Conservation (phyloP, 2,329 filamentous ascomycete genomes). For the Sporothrix pseudoabietina region DNA sequence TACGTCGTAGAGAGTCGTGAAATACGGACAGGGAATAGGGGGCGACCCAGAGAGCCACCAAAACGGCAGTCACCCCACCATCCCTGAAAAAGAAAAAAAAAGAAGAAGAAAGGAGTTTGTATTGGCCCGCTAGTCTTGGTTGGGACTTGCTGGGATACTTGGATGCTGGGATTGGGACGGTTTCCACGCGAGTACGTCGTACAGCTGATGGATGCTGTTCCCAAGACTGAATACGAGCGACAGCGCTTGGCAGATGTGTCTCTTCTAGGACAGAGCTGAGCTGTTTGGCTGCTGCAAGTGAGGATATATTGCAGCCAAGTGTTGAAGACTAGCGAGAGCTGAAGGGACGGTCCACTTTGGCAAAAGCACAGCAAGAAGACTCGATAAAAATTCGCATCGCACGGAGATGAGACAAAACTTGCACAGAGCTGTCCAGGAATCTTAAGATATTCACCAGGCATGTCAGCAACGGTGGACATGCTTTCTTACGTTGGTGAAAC, state of each 20-base stretch:
- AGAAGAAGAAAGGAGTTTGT: background rate
- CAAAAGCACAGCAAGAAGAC: too few relatives aligned
- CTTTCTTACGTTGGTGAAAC: too few relatives aligned
- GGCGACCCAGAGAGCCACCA: background rate
- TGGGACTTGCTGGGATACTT: conserved; percentile 4
- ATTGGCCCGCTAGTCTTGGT: conserved; percentile 24
- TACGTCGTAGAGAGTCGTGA: background rate
- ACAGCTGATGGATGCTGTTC: background rate
- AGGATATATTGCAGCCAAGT: background rate
- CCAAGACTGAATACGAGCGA: background rate
- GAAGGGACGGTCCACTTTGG: background rate
- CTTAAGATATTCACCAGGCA: too few relatives aligned
- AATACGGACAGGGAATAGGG: conserved; percentile 3
- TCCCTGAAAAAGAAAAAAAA: background rate
- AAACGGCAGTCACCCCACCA: conserved; percentile 1
- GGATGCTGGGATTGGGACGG: background rate
- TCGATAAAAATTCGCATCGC: background rate
- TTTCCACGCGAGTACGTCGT: background rate
- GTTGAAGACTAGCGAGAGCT: background rate
- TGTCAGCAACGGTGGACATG: too few relatives aligned
- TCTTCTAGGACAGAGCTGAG: conserved; percentile 14
- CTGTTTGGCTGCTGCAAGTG: background rate
- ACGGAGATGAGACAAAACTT: background rate
- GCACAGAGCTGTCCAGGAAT: too few relatives aligned
- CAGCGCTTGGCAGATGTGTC: background rate